A percentile compares a stretch with the other conserved stretches of the same genome.
Evolutionary conservation across 2,329 filamentous ascomycete species (phyloP).

Genomic region (Fusarium xylarioides): DNA sequence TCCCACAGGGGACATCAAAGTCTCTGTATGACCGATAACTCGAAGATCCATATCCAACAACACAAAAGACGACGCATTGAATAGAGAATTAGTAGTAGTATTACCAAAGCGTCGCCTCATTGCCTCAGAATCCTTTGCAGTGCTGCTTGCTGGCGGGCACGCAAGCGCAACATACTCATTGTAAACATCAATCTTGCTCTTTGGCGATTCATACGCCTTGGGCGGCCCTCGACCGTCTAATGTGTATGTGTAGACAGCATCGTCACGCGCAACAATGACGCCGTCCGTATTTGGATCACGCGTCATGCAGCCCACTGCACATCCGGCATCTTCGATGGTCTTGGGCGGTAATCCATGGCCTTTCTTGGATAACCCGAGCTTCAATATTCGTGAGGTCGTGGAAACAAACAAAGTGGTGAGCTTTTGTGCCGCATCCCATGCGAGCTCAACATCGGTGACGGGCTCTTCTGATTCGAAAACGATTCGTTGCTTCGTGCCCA

Average conservation of each 20-base stretch:
- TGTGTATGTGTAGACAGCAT: conserved; percentile 95
- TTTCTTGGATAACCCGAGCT: conserved; percentile 84
- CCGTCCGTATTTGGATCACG: conserved; percentile 82
- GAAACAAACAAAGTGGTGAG: conserved; percentile 88
- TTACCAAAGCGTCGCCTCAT: conserved; percentile 78
- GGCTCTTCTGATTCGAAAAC: conserved; percentile 98
- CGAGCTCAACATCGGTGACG: conserved; percentile 87
- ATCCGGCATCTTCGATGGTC: conserved; percentile 88
- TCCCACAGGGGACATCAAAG: conserved; percentile 81
- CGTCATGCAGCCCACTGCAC: conserved; percentile 94
- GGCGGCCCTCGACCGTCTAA: conserved; percentile 85
- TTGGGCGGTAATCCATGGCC: conserved; percentile 90
- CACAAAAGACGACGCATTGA: conserved; percentile 88
- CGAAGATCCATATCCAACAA: conserved; percentile 91
- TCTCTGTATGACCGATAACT: conserved; percentile 89
- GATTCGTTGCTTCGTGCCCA: conserved; percentile 91
- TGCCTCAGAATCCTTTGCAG: conserved; percentile 64
- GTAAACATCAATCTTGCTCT: conserved; percentile 81
- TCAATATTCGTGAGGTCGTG: conserved; percentile 87
- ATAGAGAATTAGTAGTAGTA: conserved; percentile 75
- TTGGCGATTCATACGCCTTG: conserved; percentile 90
- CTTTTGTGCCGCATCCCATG: conserved; percentile 58
- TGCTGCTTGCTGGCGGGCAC: conserved; percentile 73
- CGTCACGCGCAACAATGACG: conserved; percentile 90
- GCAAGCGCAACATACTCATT: conserved; percentile 88